Base-by-base conservation (phyloP, 768 basidiomycete genomes). In the Rhizopogon roseolus region DNA sequence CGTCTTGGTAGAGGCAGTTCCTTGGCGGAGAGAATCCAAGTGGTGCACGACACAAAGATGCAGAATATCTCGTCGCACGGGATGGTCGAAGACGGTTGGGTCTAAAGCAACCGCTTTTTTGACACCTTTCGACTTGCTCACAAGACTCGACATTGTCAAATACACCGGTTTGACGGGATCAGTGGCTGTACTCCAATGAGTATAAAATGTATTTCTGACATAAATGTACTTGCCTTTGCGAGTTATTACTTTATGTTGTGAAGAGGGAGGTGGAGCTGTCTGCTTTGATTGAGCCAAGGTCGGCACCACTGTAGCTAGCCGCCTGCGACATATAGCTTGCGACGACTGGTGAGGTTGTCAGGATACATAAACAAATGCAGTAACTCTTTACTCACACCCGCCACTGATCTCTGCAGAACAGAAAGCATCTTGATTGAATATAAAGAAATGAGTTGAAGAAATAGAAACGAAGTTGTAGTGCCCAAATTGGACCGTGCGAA, bases 21-120 rank as follows among this genome's bases (percentile, higher is more conserved):
- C 96, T 74, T 93, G 89, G n/a, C 96, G 86, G 14, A 94, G 78
- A 17, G 85, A 81, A 64, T 97, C 92, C 39, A 88, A 84, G 66
- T 97, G 81, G 62, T 96, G 91, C 6, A 88, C 81, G 34, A 94
- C 86, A 65, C 94, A 96, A 42, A 93, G 80, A 68, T 98, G 95
- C 3, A 98, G 81, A 57, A 99, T 90, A 68, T 98, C 95, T 19
- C 85, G 82, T 48, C 96, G 90, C 41, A 94, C 82, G 39, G 94
- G 92, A 60, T 92, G 86, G 56, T 81, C 77, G 72, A 98, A 99
- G 29, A 98, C 86, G n/a, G 81, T 77, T 1, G 88, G 83, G 64
- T 91, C 81, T 28, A 91, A 81, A 57, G 79, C 76, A 37, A 86
- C 86, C 10, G 86, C 73, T 51, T 70, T 73, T 45, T 75, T 67